phyloP scores from a whole-genome alignment of 2,329 filamentous ascomycete genomes.

The Zarea fungicola region DNA sequence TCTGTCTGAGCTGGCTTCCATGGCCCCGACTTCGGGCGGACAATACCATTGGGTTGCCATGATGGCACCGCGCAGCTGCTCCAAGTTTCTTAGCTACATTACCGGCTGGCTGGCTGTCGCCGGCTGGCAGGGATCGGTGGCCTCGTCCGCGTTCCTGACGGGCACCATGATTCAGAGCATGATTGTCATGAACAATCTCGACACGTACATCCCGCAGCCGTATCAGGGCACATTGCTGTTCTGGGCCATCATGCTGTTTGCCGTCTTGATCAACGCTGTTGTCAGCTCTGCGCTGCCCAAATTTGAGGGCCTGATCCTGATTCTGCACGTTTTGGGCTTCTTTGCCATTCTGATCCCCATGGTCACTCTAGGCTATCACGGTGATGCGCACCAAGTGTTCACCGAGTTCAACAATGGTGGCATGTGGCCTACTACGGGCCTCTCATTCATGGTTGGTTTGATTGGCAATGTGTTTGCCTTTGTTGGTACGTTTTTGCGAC shows the following conservation, averaged over 20 bases:
- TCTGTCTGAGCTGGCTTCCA: constrained; percentile 30
- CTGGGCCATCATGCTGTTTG: constrained; percentile 13
- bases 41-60: constrained; percentile 54
- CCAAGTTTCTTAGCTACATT: constrained; percentile 34
- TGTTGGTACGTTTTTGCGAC: constrained; percentile 18
- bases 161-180: constrained; percentile 23
- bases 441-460: constrained; percentile 38
- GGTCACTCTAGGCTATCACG: constrained; percentile 28
- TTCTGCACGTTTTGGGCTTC: constrained; percentile 39
- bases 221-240: constrained; percentile 11
- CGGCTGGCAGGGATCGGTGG: constrained; percentile 23
- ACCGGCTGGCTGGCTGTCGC: constrained; percentile 23
- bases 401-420: constrained; percentile 38
- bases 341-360: constrained; percentile 28
- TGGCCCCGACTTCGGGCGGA: constrained; percentile 44
- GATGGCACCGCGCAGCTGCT: constrained; percentile 36
- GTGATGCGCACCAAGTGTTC: constrained; percentile 35
- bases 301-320: constrained; percentile 45
- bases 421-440: constrained; percentile 31
- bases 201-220: neutral
- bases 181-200: constrained; percentile 5
- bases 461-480: constrained; percentile 35
- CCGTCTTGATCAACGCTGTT: constrained; percentile 32
- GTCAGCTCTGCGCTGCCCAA: constrained; percentile 40
- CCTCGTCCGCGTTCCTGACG: constrained; percentile 20